These are phyloP conservation scores for Talaromyces sp. DNA, from an alignment of 2,329 filamentous ascomycete species.

Conservation along the genomic window DNA sequence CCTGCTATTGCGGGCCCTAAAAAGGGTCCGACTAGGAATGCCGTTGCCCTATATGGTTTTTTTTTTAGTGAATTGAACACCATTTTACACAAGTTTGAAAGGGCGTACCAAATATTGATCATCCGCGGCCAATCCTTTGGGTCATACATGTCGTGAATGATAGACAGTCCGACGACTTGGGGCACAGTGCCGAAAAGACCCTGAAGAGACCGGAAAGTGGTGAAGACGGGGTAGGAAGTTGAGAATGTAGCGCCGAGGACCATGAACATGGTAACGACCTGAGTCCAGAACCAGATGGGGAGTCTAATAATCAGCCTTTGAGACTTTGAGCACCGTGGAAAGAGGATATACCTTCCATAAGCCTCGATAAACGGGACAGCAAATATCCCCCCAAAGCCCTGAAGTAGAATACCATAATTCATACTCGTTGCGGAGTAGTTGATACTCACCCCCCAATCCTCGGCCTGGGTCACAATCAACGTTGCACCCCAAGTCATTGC, in stretches of 20 bases:
- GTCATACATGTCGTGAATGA: constrained; percentile 40
- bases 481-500: constrained; percentile 43
- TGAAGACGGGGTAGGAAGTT: constrained; percentile 38
- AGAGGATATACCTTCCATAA: constrained; percentile 34
- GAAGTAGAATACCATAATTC: constrained; percentile 39
- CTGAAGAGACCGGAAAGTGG: constrained; percentile 37
- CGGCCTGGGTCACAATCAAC: constrained; percentile 36
- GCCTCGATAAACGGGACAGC: constrained; percentile 39
- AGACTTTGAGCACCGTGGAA: neutral
- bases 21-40: constrained; percentile 38
- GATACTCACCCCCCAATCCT: constrained; percentile 34
- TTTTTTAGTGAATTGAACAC: neutral
- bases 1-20: constrained; percentile 37
- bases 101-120: constrained; percentile 37
- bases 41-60: constrained; percentile 27
- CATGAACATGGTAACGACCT: constrained; percentile 37
- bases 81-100: neutral
- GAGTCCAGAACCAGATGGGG: constrained; percentile 43
- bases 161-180: constrained; percentile 39
- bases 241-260: constrained; percentile 41
- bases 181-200: constrained; percentile 39
- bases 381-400: constrained; percentile 38
- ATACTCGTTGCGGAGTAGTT: constrained; percentile 36
- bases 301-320: constrained; percentile 26
- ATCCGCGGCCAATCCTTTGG: constrained; percentile 35